Base-by-base conservation (phyloP, 75 land plant genomes). In the Cryptomeria japonica region DNA sequence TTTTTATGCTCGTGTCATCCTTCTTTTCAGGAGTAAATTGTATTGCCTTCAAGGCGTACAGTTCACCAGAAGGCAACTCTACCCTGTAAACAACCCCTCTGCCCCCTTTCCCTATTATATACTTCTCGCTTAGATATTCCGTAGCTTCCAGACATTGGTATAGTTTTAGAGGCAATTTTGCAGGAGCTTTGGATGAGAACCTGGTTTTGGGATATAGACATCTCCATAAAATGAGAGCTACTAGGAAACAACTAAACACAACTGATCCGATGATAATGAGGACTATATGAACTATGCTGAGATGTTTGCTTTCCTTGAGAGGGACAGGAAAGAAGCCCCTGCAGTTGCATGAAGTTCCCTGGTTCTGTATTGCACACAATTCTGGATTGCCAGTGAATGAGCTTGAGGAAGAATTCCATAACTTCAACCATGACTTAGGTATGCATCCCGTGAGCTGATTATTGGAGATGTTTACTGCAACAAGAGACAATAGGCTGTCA, bases 21-120 rank as follows among this genome's bases (percentile, higher is more conserved):
- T 86, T 90, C 32, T 90, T 84, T 10, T 70, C 70, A 38, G 84
- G 87, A 1, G 41, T 31, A 83, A 89, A 90, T 32, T 14, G 80
- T 32, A 96, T 80, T 85, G 89, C 93, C 88, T 96, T 96, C 37
- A 94, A 91, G 5, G 95, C 97, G 90, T 90, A 94, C 46, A 89
- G 79, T 85, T 88, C 64, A 0, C 90, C 90, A 0, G 93, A 86
- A 42, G 90, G 87, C 86, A 94, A 15, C 32, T 44, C 49, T 6
- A 92, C 97, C 86, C 87, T 93, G 87, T 95, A 96, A 83, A 96
- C 95, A 25, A 88, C 87, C 37, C 97, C 97, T 86, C 89, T 89
- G 0, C 94, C 94, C 51, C 96, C 96, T 86, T 91, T 93, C 5
- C 97, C 96, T 34, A 96, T 86, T 10, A 89, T 86, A 70, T 89